Percentiles rank a stretch among this genome's conserved stretches.
These are phyloP conservation scores for Myxozyma monticola DNA, from an alignment of 805 yeast genomes.

Conservation along the genomic window DNA sequence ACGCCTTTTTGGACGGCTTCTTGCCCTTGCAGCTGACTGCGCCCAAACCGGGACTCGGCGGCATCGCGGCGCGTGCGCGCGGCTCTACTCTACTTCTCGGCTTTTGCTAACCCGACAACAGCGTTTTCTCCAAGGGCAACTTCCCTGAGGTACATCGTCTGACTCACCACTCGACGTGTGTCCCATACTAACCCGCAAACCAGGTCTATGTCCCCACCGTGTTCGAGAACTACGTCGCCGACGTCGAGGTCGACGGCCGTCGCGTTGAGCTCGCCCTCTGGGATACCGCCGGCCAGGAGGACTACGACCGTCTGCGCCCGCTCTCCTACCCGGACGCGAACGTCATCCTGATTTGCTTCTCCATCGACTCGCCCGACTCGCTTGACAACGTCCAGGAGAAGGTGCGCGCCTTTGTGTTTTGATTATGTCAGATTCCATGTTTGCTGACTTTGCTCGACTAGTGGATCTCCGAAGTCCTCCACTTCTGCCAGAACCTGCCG, in stretches of 20 bases:
- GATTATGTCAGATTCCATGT: not conserved
- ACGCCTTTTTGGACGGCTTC: too few species aligned
- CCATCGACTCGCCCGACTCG: slow-evolving; percentile 88
- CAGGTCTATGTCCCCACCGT: slow-evolving; percentile 89
- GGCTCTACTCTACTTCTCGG: not conserved
- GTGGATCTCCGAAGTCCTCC: slow-evolving; percentile 92
- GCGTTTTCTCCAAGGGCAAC: slow-evolving; percentile 78
- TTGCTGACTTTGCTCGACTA: slow-evolving; percentile 2
- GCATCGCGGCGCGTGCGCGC: too few species aligned
- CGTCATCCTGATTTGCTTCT: slow-evolving; percentile 87
- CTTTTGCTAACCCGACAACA: slow-evolving; percentile 6
- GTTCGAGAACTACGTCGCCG: slow-evolving; percentile 96
- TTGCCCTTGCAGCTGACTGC: too few species aligned
- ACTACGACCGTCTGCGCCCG: slow-evolving; percentile 90
- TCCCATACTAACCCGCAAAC: not conserved
- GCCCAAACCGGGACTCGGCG: too few species aligned
- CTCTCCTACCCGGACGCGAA: slow-evolving; percentile 89
- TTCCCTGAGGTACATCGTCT: slow-evolving; percentile 76
- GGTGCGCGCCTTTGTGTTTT: slow-evolving; percentile 25
- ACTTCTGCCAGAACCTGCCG: slow-evolving; percentile 93
- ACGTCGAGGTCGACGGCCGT: slow-evolving; percentile 88
- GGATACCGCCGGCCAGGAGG: slow-evolving; percentile 99
- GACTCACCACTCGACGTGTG: not conserved
- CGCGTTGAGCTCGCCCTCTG: slow-evolving; percentile 90
- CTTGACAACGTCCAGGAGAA: slow-evolving; percentile 91